Evolutionary conservation across 2,329 filamentous ascomycete genomes (phyloP).

Genomic region (Cryoendolithus antarcticus): DNA sequence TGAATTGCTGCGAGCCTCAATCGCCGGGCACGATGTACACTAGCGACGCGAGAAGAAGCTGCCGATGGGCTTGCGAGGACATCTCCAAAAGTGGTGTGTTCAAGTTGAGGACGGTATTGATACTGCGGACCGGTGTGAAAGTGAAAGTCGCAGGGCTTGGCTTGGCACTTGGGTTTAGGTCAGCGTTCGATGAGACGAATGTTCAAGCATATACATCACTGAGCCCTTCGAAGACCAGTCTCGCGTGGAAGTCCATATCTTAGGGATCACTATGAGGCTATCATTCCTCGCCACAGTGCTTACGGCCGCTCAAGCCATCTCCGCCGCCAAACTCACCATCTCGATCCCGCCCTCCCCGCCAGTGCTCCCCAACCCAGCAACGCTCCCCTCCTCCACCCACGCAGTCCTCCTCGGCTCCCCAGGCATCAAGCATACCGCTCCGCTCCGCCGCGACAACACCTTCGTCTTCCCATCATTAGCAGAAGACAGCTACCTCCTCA

Average conservation of each 20-base stretch:
- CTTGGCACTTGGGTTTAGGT: background rate
- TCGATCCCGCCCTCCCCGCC: constrained; percentile 35
- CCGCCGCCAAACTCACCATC: constrained; percentile 37
- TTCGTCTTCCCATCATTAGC: constrained; percentile 66
- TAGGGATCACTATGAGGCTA: background rate
- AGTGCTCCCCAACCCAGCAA: constrained; percentile 31
- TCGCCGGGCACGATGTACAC: too few relatives aligned
- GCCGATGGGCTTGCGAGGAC: too few relatives aligned
- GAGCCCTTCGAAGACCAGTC: background rate
- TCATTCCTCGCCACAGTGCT: constrained; percentile 3
- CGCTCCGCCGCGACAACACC: constrained; percentile 54
- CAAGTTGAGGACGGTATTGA: too few relatives aligned
- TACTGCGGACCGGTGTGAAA: too few relatives aligned
- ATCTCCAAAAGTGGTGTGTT: too few relatives aligned
- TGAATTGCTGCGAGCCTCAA: too few relatives aligned
- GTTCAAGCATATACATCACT: background rate
- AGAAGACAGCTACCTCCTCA: constrained; percentile 65
- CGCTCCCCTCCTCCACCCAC: constrained; percentile 45
- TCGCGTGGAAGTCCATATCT: background rate
- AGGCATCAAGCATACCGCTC: constrained; percentile 41
- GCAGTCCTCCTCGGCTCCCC: constrained; percentile 42
- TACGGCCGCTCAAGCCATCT: constrained; percentile 14
- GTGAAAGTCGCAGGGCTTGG: background rate
- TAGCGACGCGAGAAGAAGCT: too few relatives aligned
- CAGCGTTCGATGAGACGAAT: background rate